A percentile compares a stretch with the other conserved stretches of the same genome.
Conservation (phyloP, 106 monocot species). For the Apostasia shenzhenica region DNA sequence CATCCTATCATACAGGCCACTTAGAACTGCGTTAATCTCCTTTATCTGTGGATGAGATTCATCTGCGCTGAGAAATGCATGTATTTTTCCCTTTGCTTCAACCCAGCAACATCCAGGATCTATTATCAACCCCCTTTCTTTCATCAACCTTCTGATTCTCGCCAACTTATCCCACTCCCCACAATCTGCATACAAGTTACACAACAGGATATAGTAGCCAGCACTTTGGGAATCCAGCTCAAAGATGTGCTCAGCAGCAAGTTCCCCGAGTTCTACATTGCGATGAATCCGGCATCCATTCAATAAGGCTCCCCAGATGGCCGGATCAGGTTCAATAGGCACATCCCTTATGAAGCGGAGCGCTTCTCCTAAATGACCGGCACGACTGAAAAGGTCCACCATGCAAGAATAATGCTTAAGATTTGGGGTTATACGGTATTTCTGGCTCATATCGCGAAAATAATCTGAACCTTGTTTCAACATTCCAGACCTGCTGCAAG, state of each 20-base stretch:
- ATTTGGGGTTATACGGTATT: constrained; percentile 52
- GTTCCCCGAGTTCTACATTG: constrained; percentile 58
- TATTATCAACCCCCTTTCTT: constrained; percentile 47
- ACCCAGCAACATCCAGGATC: constrained; percentile 92
- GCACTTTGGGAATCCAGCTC: constrained; percentile 37
- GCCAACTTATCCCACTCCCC: constrained; percentile 62
- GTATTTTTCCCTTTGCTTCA: constrained; percentile 64
- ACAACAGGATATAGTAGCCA: constrained; percentile 60
- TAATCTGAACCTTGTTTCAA: constrained; percentile 44
- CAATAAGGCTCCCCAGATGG: constrained; percentile 81
- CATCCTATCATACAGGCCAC: constrained; percentile 57
- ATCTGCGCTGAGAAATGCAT: constrained; percentile 80
- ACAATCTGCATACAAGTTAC: constrained; percentile 62
- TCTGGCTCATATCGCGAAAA: constrained; percentile 38
- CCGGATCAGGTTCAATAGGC: constrained; percentile 69
- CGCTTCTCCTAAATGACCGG: constrained; percentile 62
- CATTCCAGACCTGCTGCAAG: constrained; percentile 67
- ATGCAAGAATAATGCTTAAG: constrained; percentile 82
- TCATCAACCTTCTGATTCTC: constrained; percentile 61
- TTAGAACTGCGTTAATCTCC: constrained; percentile 50
- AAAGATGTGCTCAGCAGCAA: constrained; percentile 58
- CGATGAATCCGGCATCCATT: constrained; percentile 77
- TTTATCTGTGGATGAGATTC: constrained; percentile 77
- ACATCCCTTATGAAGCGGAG: constrained; percentile 51
- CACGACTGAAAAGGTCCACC: constrained; percentile 78